Evolutionary conservation across 1,139 yeast genomes (phyloP).

Genomic region (Nakaseomyces kungkrabaensis): DNA sequence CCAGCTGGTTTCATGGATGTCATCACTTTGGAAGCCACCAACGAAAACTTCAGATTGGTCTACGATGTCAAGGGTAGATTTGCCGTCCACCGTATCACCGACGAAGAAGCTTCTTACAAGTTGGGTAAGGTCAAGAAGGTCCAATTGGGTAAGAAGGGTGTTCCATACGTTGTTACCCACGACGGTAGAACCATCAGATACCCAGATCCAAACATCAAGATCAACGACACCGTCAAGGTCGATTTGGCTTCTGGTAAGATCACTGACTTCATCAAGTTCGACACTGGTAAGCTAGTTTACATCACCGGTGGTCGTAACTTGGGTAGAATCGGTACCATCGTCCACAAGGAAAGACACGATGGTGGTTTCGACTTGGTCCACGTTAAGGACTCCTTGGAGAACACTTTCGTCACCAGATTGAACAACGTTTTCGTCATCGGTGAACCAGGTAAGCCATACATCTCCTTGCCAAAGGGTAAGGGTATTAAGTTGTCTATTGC

Average conservation of each 20-base stretch:
- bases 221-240: conserved; percentile 94
- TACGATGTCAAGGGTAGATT: conserved; percentile 98
- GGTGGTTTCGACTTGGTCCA: conserved; percentile 99
- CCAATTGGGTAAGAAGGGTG: conserved; percentile 95
- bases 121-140: conserved; percentile 96
- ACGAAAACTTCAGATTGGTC: conserved; percentile 97
- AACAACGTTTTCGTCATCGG: conserved; percentile 95
- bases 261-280: conserved; percentile 85
- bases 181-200: conserved; percentile 99
- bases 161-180: conserved; percentile 97
- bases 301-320: conserved; percentile 99
- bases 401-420: conserved; percentile 97
- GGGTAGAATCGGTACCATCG: conserved; percentile 98
- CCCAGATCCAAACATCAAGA: conserved; percentile 96
- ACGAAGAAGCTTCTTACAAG: conserved; percentile 97
- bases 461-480: conserved; percentile 99
- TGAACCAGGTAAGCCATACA: conserved; percentile 95
- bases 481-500: conserved; percentile 97
- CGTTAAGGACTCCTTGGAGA: conserved; percentile 94
- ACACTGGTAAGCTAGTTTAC: conserved; percentile 92
- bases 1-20: conserved; percentile 99
- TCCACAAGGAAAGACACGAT: conserved; percentile 98
- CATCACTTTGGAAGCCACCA: conserved; percentile 91
- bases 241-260: conserved; percentile 94
- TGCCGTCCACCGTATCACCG: conserved; percentile 98